Evolutionary conservation across 2,329 filamentous ascomycete genomes (phyloP), one percentile per base, ranked within the genome.

Genomic region (Curvularia eragrostidis): DNA sequence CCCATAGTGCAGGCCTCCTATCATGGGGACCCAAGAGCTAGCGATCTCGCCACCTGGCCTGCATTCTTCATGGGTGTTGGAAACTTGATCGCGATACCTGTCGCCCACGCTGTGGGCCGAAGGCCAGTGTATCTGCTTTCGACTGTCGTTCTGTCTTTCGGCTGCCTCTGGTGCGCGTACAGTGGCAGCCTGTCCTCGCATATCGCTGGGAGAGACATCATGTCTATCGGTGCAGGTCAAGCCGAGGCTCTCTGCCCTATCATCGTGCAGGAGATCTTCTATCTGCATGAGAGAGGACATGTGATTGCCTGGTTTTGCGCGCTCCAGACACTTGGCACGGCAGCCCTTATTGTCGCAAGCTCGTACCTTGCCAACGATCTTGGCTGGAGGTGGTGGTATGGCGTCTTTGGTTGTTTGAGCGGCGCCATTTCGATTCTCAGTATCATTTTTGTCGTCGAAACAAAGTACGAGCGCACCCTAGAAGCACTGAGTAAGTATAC

Each of bases 331-430:
- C 56, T 62, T 23, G 56, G 52, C 6, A 59, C 59, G 2, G 59
- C 56, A 8, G 44, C 56, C 3, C 52, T 62, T 7, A 59, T 62
- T 26, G 52, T 62, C 12, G 42, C 59, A 13, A 59, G 52, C 41
- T 53, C 59, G 7, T 62, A 62, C 12, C 46, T 59, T 13, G 59
- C 56, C 34, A 59, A 48, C 4, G 59, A 36, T 34, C 42, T 59
- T 9, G 59, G 59, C 12, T 62, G 56, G 59, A 59, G 56, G 18
- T 62, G 59, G 52, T 62, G 59, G 59, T 62, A 62, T 30, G 56
- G 59, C 1, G 38, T 59, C 18, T 62, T 56, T 28, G 56, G 56
- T 0, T 56, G 52, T 21, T 13, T 62, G 12, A 62, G 53, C 9
- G 59, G 52, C 1, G 49, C 49, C 0, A 59, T 62, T 38, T 18